A percentile compares a stretch with the other conserved stretches of the same genome.
Evolutionary conservation across 345 rosid species (phyloP).

Genomic region (Erysimum cheiranthoides): DNA sequence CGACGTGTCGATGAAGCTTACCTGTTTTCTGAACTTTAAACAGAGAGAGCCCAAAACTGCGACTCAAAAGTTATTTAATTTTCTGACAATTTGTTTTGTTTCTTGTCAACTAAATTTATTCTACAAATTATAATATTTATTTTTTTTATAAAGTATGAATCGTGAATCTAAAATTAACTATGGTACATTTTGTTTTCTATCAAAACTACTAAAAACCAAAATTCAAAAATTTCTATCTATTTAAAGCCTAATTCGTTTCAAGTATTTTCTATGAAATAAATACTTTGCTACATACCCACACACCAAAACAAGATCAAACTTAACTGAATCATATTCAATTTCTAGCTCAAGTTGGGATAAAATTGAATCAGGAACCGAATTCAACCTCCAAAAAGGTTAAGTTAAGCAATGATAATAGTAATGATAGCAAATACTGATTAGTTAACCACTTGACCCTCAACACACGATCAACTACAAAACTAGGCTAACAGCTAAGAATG

Average conservation of each 20-base stretch:
- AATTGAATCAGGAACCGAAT: background rate
- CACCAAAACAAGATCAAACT: background rate
- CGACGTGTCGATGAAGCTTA: slow-evolving; percentile 36
- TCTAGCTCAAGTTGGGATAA: background rate
- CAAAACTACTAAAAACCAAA: no score
- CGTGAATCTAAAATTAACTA: no score
- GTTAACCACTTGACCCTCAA: background rate
- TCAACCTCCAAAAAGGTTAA: background rate
- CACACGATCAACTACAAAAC: background rate
- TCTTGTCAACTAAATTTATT: slow-evolving; percentile 2
- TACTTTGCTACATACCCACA: background rate
- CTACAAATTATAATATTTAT: background rate
- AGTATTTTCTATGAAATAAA: background rate
- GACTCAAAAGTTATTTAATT: slow-evolving; percentile 29
- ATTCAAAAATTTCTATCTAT: background rate
- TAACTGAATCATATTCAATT: background rate
- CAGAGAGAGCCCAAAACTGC: slow-evolving; percentile 26
- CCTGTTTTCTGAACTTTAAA: slow-evolving; percentile 18
- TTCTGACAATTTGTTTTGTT: slow-evolving; percentile 29
- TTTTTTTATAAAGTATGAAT: no score
- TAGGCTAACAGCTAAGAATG: slow-evolving; percentile 4
- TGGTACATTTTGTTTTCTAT: no score
- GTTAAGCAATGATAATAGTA: background rate
- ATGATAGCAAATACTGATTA: slow-evolving; percentile 8
- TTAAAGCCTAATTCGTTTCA: background rate